Base-by-base conservation (phyloP, 2,329 filamentous ascomycete genomes). In the Orbilia javanica region DNA sequence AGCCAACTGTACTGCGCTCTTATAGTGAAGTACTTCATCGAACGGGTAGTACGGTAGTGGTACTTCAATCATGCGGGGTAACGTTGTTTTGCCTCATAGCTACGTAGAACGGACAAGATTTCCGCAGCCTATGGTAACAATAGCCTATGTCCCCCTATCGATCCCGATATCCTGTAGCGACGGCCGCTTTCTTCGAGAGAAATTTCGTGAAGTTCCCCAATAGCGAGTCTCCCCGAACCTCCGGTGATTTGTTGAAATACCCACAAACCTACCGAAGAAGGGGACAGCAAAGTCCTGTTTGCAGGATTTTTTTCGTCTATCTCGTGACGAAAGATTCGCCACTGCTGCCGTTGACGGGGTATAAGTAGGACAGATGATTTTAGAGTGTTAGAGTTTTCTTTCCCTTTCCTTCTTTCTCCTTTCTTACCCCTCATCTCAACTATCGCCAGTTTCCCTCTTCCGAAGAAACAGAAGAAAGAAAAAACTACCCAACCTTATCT, bases 291-390 rank as follows among this genome's bases (percentile, higher is more conserved):
- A 20, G 46, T 11, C 20, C 48, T 53, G 50, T 20, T 18, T 25
- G 64, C 34, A 53, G 34, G 52, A 22, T 48, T 48, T 69, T 60
- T 31, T 20, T 20, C 4, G 44, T 44, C 15, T 29, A 25, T 48
- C 42, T 60, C 60, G 69, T 73, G 31, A 73, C 60, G 69, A 29
- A 66, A 63, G 13, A 10, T 10, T 66, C 29, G 60, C 60, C 60
- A 57, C 65, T 42, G 25, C n/a, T 15, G 11, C 27, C 25, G 36
- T 18, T 6, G 46, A 34, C 60, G 52, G 65, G 48, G 67, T 73
- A 73, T 73, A 73, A 73, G 69, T 73, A 73, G 69, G 15, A 29
- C 50, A 60, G 22, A 39, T 60, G 31, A 39, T 60, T 60, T 60
- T 39, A 27, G 55, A 27, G 27, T 27, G 34, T 4, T 60, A 25